A percentile compares a stretch with the other conserved stretches of the same genome.
Conservation (phyloP, 176 grass and related monocot genomes). For the Eremochloa ophiuroides region DNA sequence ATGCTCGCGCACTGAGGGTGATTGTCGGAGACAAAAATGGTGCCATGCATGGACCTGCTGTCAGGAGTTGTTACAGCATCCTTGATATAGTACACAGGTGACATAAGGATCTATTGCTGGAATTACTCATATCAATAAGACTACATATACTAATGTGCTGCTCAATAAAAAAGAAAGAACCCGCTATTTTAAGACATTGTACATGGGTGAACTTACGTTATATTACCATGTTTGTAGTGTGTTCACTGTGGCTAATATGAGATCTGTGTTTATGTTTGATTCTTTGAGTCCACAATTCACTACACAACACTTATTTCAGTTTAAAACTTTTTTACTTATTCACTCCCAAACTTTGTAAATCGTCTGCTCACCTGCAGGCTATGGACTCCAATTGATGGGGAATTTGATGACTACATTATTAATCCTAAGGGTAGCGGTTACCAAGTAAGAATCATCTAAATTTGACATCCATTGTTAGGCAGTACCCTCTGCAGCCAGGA, state of each 20-base stretch:
- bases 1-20: conserved; percentile 92
- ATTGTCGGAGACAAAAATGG: conserved; percentile 96
- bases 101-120: conserved; percentile 15
- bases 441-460: conserved; percentile 69
- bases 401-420: conserved; percentile 98
- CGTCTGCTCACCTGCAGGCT: conserved; percentile 49
- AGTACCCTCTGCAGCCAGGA: conserved; percentile 9
- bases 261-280: neutral
- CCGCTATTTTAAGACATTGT: neutral
- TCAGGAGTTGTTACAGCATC: conserved; percentile 80
- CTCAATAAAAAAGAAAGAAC: conserved; percentile 21
- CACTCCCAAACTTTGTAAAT: neutral
- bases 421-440: conserved; percentile 98
- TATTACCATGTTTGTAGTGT: neutral
- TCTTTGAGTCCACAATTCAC: neutral
- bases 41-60: conserved; percentile 89
- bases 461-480: neutral
- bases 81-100: conserved; percentile 94
- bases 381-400: conserved; percentile 94
- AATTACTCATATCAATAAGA: neutral
- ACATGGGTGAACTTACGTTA: neutral
- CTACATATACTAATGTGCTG: neutral
- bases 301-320: neutral
- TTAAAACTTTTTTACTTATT: neutral
- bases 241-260: conserved; percentile 1